Conservation (phyloP, 2,329 filamentous ascomycete genomes). For the Magnaporthiopsis rhizophila region DNA sequence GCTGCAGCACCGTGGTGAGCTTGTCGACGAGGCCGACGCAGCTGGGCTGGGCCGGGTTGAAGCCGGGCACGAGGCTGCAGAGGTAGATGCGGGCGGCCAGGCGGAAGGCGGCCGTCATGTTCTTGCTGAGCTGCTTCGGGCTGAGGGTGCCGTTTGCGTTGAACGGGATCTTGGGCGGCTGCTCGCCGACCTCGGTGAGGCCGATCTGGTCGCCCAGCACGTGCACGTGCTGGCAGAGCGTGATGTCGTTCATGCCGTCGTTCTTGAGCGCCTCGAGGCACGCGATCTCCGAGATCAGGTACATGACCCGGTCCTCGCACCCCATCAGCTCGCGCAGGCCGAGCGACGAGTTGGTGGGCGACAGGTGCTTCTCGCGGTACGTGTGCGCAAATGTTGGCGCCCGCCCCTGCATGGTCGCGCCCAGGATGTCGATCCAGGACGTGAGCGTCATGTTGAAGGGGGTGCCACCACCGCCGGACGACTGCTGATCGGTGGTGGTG, state of each 20-base stretch:
- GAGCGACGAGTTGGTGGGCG: constrained; percentile 48
- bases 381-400: constrained; percentile 85
- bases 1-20: constrained; percentile 67
- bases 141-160: constrained; percentile 67
- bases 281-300: constrained; percentile 93
- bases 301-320: constrained; percentile 96
- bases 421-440: constrained; percentile 95
- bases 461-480: constrained; percentile 41
- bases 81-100: constrained; percentile 90
- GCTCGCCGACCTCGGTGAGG: constrained; percentile 61
- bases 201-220: constrained; percentile 83
- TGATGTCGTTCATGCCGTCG: constrained; percentile 75
- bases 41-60: constrained; percentile 65
- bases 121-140: constrained; percentile 75
- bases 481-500: constrained; percentile 36
- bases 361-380: constrained; percentile 91
- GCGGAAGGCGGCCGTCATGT: constrained; percentile 87
- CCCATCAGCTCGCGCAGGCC: constrained; percentile 93
- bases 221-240: constrained; percentile 81
- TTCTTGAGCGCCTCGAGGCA: constrained; percentile 86
- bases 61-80: constrained; percentile 89
- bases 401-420: constrained; percentile 81
- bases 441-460: constrained; percentile 95
- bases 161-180: constrained; percentile 51
- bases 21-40: constrained; percentile 71